phyloP scores from a whole-genome alignment of 768 basidiomycete genomes.

The Suillus fuscotomentosus region DNA sequence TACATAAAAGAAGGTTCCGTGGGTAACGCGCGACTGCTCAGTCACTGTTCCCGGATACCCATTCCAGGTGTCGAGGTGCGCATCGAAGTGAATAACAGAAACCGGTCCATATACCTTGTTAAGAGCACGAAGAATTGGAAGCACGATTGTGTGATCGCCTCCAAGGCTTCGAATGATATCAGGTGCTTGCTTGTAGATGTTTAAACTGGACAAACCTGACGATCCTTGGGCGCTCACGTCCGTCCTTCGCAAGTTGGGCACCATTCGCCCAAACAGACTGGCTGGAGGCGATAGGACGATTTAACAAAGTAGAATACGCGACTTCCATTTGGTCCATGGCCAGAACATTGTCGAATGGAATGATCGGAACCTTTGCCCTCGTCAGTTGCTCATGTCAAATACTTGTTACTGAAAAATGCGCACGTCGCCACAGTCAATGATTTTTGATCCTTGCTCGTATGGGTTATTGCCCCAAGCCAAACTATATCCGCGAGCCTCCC shows the following conservation, averaged over 20 bases:
- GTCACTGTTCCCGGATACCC: constrained; percentile 39
- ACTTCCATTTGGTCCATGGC: constrained; percentile 87
- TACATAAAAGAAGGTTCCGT: constrained; percentile 84
- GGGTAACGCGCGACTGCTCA: constrained; percentile 68
- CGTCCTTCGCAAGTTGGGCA: constrained; percentile 49
- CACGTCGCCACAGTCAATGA: constrained; percentile 87
- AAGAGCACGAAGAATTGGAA: constrained; percentile 81
- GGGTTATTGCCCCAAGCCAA: constrained; percentile 73
- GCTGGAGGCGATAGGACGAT: constrained; percentile 43
- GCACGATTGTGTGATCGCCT: constrained; percentile 86
- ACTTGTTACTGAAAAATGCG: neutral
- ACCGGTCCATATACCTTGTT: constrained; percentile 79
- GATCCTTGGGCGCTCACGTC: constrained; percentile 69
- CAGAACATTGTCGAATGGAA: constrained; percentile 77
- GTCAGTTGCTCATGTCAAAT: neutral
- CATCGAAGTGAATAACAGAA: constrained; percentile 84
- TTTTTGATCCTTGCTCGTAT: constrained; percentile 51
- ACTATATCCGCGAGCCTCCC: constrained; percentile 60
- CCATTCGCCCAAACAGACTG: constrained; percentile 22
- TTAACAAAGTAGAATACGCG: constrained; percentile 75
- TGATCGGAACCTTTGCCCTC: constrained; percentile 60
- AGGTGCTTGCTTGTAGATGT: neutral
- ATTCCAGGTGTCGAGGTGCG: constrained; percentile 65
- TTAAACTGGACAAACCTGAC: constrained; percentile 43
- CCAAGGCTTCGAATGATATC: constrained; percentile 44